Evolutionary conservation across 2,329 filamentous ascomycete species (phyloP).

Genomic region (Pseudodiploospora longispora): DNA sequence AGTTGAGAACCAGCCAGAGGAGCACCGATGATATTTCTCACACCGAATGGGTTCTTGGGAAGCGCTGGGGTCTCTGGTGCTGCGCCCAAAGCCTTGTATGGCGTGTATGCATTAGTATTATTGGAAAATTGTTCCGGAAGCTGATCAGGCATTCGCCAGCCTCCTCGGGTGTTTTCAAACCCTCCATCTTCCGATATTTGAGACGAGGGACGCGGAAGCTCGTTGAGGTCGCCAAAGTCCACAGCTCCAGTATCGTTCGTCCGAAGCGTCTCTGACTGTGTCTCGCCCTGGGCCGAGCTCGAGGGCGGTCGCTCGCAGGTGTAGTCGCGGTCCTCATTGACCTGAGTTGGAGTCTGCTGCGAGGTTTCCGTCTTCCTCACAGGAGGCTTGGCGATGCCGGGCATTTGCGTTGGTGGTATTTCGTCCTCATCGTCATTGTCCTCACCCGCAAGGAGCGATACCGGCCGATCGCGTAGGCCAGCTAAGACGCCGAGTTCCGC

Average conservation of each 20-base stretch:
- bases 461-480: too few relatives aligned
- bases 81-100: conserved; percentile 17
- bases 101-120: conserved; percentile 18
- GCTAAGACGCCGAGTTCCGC: conserved; percentile 28
- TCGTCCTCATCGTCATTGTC: too few relatives aligned
- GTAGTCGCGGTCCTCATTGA: conserved; percentile 50
- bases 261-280: conserved; percentile 29
- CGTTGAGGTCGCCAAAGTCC: conserved; percentile 32
- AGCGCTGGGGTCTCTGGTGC: conserved; percentile 42
- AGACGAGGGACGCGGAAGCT: conserved; percentile 29
- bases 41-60: conserved; percentile 40
- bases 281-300: conserved; percentile 18
- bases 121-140: conserved; percentile 26
- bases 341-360: conserved; percentile 47
- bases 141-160: conserved; percentile 28
- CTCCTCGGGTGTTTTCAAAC: conserved; percentile 29
- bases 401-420: not conserved
- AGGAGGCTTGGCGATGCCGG: conserved; percentile 8
- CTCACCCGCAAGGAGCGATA: too few relatives aligned
- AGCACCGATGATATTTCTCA: conserved; percentile 23
- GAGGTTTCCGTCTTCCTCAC: conserved; percentile 36
- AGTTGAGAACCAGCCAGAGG: conserved; percentile 39
- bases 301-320: conserved; percentile 25
- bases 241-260: conserved; percentile 45
- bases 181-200: conserved; percentile 35